Evolutionary conservation across 768 basidiomycete species (phyloP).

Genomic region (Chlorophyllum brunneum): DNA sequence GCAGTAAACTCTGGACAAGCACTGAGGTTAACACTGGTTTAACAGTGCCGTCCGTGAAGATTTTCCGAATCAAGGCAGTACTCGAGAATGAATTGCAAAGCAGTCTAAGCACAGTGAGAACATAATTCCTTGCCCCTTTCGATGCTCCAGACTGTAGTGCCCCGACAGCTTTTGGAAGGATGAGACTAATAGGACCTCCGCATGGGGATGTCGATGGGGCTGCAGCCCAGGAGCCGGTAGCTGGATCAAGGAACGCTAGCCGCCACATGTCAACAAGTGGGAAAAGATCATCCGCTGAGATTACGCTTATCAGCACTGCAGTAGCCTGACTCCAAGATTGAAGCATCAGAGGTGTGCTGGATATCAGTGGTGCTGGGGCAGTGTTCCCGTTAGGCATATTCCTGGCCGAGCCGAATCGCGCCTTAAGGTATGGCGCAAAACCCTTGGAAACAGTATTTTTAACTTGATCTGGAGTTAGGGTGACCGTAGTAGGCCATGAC

Average conservation of each 20-base stretch:
- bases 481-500: slow-evolving; percentile 27
- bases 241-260: slow-evolving; percentile 64
- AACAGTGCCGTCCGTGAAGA: slow-evolving; percentile 25
- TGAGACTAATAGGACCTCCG: slow-evolving; percentile 36
- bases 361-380: slow-evolving; percentile 16
- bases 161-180: slow-evolving; percentile 42
- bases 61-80: slow-evolving; percentile 37
- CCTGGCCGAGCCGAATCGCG: slow-evolving; percentile 38
- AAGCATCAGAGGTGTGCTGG: slow-evolving; percentile 37
- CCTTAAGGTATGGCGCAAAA: slow-evolving; percentile 64
- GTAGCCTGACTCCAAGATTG: slow-evolving; percentile 48
- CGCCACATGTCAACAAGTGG: slow-evolving; percentile 84
- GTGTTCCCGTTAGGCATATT: slow-evolving; percentile 15
- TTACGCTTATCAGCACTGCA: slow-evolving; percentile 33
- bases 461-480: slow-evolving; percentile 31
- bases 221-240: slow-evolving; percentile 49
- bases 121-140: slow-evolving; percentile 46
- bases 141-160: slow-evolving; percentile 24
- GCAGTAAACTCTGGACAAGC: slow-evolving; percentile 64
- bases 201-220: slow-evolving; percentile 20
- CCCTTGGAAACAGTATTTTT: slow-evolving; percentile 45
- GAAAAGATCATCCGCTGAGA: slow-evolving; percentile 61
- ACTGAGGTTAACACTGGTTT: slow-evolving; percentile 42
- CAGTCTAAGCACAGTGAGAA: slow-evolving; percentile 65
- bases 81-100: slow-evolving; percentile 65